Percentiles rank a stretch among this genome's conserved stretches.
Conservation (phyloP, 495 filamentous ascomycete genomes). For the Podospora anserina region DNA sequence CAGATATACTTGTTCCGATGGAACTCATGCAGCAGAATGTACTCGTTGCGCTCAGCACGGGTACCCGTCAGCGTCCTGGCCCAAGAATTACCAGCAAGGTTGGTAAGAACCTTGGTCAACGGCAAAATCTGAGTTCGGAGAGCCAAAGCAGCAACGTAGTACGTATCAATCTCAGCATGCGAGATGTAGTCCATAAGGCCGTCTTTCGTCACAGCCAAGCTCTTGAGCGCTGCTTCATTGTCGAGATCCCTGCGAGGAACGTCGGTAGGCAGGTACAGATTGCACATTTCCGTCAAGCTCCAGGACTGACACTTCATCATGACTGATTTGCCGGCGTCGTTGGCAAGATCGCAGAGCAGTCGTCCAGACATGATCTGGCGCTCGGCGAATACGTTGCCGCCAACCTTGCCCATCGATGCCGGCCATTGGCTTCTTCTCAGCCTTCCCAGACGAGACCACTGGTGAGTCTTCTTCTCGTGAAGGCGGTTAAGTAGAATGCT, state of each 20-base stretch:
- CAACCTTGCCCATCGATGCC: slow-evolving; percentile 75
- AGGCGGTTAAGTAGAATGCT: slow-evolving; percentile 84
- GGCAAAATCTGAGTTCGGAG: slow-evolving; percentile 87
- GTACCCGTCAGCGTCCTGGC: slow-evolving; percentile 93
- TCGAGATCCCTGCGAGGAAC: slow-evolving; percentile 76
- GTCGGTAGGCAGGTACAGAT: slow-evolving; percentile 70
- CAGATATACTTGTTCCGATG: slow-evolving; percentile 95
- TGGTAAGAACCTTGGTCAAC: slow-evolving; percentile 90
- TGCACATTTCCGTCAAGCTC: slow-evolving; percentile 97
- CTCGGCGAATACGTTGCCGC: slow-evolving; percentile 87
- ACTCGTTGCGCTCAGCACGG: slow-evolving; percentile 95
- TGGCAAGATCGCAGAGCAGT: slow-evolving; percentile 88
- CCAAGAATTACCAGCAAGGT: slow-evolving; percentile 97
- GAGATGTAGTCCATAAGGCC: slow-evolving; percentile 90
- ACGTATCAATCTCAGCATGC: slow-evolving; percentile 92
- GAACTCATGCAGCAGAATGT: slow-evolving; percentile 97
- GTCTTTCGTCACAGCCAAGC: slow-evolving; percentile 77
- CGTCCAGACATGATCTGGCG: slow-evolving; percentile 85
- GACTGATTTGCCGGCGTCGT: slow-evolving; percentile 94
- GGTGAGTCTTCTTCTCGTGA: slow-evolving; percentile 82
- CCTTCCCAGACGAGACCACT: slow-evolving; percentile 89
- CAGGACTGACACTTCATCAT: slow-evolving; percentile 98
- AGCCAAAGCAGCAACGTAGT: slow-evolving; percentile 87
- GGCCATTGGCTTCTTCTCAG: slow-evolving; percentile 85
- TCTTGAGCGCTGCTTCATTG: slow-evolving; percentile 79